A percentile compares a stretch with the other conserved stretches of the same genome.
Conservation (phyloP, 2,329 filamentous ascomycete genomes). For the Clonostachys solani region DNA sequence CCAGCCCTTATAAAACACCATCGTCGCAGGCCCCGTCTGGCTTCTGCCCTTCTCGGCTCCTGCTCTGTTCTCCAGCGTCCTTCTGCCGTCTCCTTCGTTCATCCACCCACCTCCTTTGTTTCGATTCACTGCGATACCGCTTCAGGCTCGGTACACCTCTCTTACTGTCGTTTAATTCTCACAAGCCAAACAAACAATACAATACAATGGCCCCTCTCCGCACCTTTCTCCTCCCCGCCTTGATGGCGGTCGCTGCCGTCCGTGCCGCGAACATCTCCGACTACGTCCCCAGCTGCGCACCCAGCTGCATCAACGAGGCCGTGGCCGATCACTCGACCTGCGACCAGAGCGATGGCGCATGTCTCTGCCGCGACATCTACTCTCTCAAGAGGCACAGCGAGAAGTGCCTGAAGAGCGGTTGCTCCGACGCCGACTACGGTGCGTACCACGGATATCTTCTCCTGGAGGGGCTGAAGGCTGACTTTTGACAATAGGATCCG, state of each 20-base stretch:
- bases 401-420: constrained; percentile 2
- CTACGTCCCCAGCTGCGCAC: constrained; percentile 2
- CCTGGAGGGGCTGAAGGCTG: background rate
- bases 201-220: too few relatives aligned
- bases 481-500: constrained; percentile 1
- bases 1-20: too few relatives aligned
- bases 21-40: too few relatives aligned
- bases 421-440: constrained; percentile 4
- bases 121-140: too few relatives aligned
- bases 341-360: constrained; percentile 1
- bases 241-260: constrained; percentile 3
- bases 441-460: background rate
- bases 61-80: too few relatives aligned
- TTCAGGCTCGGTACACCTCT: too few relatives aligned
- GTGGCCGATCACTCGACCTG: constrained; percentile 5
- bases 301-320: constrained; percentile 5
- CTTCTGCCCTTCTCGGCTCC: too few relatives aligned
- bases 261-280: constrained; percentile 1
- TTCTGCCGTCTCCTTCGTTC: too few relatives aligned
- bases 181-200: too few relatives aligned
- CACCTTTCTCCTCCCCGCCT: constrained; percentile 1
- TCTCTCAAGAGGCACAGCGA: constrained; percentile 5
- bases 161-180: too few relatives aligned
- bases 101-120: too few relatives aligned
- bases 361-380: constrained; percentile 5